Evolutionary conservation across 1,139 yeast genomes (phyloP).

Genomic region (Lodderomyces beijingensis): DNA sequence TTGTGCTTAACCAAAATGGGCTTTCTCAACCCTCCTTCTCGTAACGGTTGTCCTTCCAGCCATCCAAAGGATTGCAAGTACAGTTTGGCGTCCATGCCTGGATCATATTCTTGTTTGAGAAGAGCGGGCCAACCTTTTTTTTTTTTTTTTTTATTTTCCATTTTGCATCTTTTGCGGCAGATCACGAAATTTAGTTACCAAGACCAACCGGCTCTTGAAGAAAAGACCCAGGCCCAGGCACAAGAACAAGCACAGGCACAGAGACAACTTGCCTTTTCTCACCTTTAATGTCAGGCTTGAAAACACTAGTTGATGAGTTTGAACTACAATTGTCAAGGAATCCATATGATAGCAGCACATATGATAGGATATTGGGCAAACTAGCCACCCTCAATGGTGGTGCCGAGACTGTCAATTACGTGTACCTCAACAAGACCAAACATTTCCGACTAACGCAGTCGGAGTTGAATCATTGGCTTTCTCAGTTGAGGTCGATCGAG

Average conservation of each 20-base stretch:
- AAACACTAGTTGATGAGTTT: slow-evolving; percentile 3
- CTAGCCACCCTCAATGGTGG: slow-evolving; percentile 11
- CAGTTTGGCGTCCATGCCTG: slow-evolving; percentile 74
- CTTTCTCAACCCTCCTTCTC: slow-evolving; percentile 72
- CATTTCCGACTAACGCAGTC: slow-evolving; percentile 17
- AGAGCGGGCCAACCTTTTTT: neutral
- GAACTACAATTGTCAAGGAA: slow-evolving; percentile 4
- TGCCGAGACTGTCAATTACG: slow-evolving; percentile 13
- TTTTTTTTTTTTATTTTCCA: too few relatives aligned
- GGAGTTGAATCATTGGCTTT: slow-evolving; percentile 26
- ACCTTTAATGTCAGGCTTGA: neutral
- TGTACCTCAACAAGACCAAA: slow-evolving; percentile 18
- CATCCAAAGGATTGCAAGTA: slow-evolving; percentile 83
- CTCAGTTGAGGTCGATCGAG: slow-evolving; percentile 18
- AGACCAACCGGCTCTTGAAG: too few relatives aligned
- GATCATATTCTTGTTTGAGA: too few relatives aligned
- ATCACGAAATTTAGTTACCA: too few relatives aligned
- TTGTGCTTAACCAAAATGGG: slow-evolving; percentile 90
- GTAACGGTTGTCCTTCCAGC: slow-evolving; percentile 85
- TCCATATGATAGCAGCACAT: slow-evolving; percentile 9
- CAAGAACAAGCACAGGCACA: too few relatives aligned
- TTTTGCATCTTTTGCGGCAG: neutral
- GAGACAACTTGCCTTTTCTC: too few relatives aligned
- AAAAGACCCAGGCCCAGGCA: too few relatives aligned
- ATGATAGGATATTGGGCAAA: slow-evolving; percentile 19